Conservation (phyloP, 768 basidiomycete species). For the button mushroom (Agaricus bisporus) region DNA sequence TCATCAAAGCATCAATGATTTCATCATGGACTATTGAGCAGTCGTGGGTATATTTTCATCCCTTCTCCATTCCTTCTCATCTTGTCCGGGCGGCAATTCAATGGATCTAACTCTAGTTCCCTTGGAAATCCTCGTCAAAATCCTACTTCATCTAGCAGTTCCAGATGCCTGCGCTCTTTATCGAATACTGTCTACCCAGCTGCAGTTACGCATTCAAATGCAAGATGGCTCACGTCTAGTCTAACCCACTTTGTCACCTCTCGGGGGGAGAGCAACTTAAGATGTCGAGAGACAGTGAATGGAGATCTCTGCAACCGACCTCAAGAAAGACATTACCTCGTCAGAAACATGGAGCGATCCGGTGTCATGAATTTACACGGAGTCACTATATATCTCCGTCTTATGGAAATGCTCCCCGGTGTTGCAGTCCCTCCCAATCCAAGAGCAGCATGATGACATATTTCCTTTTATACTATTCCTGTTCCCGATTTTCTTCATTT, state of each 20-base stretch:
- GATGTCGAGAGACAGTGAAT: background rate
- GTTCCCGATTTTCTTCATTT: background rate
- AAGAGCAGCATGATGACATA: background rate
- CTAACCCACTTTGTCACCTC: background rate
- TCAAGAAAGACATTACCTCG: background rate
- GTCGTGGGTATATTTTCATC: too few relatives aligned
- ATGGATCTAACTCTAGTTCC: background rate
- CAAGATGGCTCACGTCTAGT: background rate
- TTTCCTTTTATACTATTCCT: background rate
- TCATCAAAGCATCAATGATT: too few relatives aligned
- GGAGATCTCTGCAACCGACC: background rate
- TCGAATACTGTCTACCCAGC: too few relatives aligned
- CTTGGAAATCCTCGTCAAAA: background rate
- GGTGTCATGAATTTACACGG: too few relatives aligned
- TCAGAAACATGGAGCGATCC: too few relatives aligned
- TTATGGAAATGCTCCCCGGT: too few relatives aligned
- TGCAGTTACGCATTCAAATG: background rate
- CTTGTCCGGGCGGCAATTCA: too few relatives aligned
- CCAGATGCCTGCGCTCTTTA: background rate
- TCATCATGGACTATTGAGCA: too few relatives aligned
- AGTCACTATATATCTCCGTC: too few relatives aligned
- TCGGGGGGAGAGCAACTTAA: background rate
- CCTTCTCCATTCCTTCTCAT: too few relatives aligned
- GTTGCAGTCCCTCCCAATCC: too few relatives aligned
- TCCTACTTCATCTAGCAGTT: background rate